Percentiles rank a stretch among this genome's conserved stretches.
These are phyloP conservation scores for Ceratobasidium sp. DNA, from an alignment of 1,284 basidiomycete genomes.

Conservation along the genomic window DNA sequence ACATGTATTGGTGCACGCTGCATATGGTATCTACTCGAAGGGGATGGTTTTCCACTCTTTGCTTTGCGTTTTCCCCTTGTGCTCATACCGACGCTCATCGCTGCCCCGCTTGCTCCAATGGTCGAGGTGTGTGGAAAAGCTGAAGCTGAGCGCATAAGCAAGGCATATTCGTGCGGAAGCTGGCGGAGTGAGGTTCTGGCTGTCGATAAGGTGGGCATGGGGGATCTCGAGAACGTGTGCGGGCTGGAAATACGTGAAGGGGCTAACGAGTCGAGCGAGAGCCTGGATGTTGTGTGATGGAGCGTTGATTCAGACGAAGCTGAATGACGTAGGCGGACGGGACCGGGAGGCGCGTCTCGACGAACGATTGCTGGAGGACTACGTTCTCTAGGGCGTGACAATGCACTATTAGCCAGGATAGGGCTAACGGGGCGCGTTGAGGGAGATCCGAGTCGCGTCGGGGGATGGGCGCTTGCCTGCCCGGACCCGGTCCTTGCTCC, in stretches of 20 bases:
- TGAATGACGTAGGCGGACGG: constrained; percentile 10
- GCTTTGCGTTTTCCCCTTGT: constrained; percentile 2
- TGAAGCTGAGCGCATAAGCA: constrained; percentile 32
- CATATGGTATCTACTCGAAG: constrained; percentile 41
- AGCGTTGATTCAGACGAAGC: constrained; percentile 16
- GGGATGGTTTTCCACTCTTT: constrained; percentile 22
- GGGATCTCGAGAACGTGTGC: background rate
- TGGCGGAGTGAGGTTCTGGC: constrained; percentile 15
- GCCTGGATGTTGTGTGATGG: constrained; percentile 24
- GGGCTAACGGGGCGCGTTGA: constrained; percentile 22
- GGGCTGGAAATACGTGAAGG: constrained; percentile 14
- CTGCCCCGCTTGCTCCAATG: constrained; percentile 33
- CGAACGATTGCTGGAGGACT: background rate
- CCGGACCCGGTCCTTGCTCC: background rate
- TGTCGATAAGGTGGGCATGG: constrained; percentile 8
- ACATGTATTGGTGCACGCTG: constrained; percentile 41
- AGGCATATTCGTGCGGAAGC: constrained; percentile 33
- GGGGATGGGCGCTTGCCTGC: constrained; percentile 6
- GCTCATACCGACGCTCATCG: constrained; percentile 33
- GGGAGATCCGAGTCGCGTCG: constrained; percentile 28
- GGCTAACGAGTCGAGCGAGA: constrained; percentile 12
- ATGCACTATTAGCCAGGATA: background rate
- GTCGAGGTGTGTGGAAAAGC: constrained; percentile 14
- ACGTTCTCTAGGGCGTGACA: background rate
- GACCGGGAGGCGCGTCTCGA: constrained; percentile 26